phyloP scores from a whole-genome alignment of 345 rosid species.

The Noccaea bulbosa region DNA sequence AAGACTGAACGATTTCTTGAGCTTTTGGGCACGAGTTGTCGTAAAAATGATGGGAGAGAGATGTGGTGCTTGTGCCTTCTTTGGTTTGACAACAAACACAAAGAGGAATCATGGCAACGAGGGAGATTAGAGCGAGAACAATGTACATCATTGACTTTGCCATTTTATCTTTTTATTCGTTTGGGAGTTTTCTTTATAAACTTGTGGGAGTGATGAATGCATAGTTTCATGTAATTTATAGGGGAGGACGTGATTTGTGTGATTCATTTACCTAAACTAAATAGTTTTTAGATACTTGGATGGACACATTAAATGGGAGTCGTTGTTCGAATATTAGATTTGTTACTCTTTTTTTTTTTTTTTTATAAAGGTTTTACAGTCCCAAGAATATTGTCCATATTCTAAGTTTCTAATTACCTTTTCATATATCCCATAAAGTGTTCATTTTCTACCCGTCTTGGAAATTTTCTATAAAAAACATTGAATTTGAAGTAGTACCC shows the following conservation, averaged over 20 bases:
- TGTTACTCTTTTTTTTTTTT: neutral
- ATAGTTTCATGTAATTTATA: slow-evolving; percentile 23
- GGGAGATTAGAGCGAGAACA: slow-evolving; percentile 39
- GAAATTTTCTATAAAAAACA: too few relatives aligned
- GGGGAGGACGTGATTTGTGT: slow-evolving; percentile 3
- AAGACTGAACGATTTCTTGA: slow-evolving; percentile 51
- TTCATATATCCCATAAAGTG: too few relatives aligned
- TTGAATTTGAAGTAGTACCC: neutral
- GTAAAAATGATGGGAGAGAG: slow-evolving; percentile 62
- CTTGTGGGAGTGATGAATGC: slow-evolving; percentile 4
- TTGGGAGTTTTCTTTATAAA: neutral
- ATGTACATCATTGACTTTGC: slow-evolving; percentile 34
- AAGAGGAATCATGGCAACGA: slow-evolving; percentile 50
- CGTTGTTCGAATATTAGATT: neutral
- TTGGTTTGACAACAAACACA: slow-evolving; percentile 35
- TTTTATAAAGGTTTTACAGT: too few relatives aligned
- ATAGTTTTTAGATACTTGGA: slow-evolving; percentile 9
- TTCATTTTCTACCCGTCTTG: too few relatives aligned
- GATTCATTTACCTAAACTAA: slow-evolving; percentile 20
- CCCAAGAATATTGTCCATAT: neutral
- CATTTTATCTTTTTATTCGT: slow-evolving; percentile 38
- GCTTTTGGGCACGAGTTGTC: slow-evolving; percentile 67
- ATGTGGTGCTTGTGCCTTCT: slow-evolving; percentile 31
- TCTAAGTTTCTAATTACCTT: neutral
- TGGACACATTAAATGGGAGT: slow-evolving; percentile 13